Conservation (phyloP, 768 basidiomycete species). For the Mrakia blollopis region DNA sequence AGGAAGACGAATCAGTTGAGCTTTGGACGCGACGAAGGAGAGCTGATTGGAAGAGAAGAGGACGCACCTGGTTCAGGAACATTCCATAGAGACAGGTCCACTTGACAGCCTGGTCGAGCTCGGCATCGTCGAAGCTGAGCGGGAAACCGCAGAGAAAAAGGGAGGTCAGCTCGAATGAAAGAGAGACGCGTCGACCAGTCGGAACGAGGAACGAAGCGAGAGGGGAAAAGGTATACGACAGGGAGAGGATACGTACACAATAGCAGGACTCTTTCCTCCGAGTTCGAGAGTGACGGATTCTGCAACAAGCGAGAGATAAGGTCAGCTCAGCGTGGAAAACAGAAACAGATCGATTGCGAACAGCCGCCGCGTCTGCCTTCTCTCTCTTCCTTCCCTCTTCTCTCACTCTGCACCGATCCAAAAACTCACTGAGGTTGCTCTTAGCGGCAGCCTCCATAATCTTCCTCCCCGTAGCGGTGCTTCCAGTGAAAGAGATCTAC, state of each 20-base stretch:
- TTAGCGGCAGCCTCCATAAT: conserved; percentile 73
- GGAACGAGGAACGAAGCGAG: too few relatives aligned
- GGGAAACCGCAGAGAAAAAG: too few relatives aligned
- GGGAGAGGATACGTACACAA: neutral
- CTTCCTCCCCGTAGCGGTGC: conserved; percentile 69
- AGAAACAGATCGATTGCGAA: too few relatives aligned
- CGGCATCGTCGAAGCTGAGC: conserved; percentile 11
- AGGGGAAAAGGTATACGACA: neutral
- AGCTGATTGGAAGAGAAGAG: too few relatives aligned
- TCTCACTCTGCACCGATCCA: neutral
- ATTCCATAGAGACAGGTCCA: conserved; percentile 16
- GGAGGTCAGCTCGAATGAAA: neutral
- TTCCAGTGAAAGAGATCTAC: conserved; percentile 55
- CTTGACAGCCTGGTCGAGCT: conserved; percentile 14
- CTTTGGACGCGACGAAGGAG: neutral
- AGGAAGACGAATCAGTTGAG: neutral
- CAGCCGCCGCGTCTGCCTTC: too few relatives aligned
- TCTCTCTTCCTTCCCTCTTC: neutral
- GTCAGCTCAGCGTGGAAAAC: too few relatives aligned
- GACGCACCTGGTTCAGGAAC: neutral
- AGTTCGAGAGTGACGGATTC: conserved; percentile 82
- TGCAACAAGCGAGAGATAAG: neutral
- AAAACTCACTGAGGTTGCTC: conserved; percentile 58
- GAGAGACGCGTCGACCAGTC: neutral
- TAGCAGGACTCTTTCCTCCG: conserved; percentile 50